These are phyloP conservation scores for Agaricus subrufescens DNA, from an alignment of 768 basidiomycete species.

Conservation along the genomic window DNA sequence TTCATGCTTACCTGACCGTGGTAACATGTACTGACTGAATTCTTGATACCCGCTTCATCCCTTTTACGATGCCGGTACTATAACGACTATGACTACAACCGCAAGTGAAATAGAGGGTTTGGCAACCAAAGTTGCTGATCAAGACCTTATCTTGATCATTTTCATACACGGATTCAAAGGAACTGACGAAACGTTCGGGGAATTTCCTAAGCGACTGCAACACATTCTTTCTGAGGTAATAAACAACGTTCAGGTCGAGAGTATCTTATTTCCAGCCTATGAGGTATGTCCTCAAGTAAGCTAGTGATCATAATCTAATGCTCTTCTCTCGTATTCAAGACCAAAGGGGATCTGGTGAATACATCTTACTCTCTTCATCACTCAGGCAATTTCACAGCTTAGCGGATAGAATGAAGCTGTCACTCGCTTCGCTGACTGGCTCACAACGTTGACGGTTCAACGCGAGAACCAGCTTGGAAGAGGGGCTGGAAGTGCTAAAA, in stretches of 20 bases:
- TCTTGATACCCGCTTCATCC: background rate
- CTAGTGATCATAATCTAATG: conserved; percentile 1
- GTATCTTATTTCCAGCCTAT: conserved; percentile 83
- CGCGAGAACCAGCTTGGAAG: conserved; percentile 71
- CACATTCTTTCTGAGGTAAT: conserved; percentile 72
- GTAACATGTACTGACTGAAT: background rate
- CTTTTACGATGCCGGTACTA: background rate
- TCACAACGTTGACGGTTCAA: conserved; percentile 83
- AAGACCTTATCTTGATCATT: conserved; percentile 58
- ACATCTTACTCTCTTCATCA: background rate
- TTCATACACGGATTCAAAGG: conserved; percentile 78
- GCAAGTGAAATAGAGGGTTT: background rate
- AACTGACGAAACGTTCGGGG: conserved; percentile 63
- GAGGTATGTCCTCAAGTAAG: conserved; percentile 48
- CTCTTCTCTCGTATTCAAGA: conserved; percentile 36
- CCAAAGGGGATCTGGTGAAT: conserved; percentile 85
- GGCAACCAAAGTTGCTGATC: conserved; percentile 17
- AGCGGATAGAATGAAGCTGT: conserved; percentile 55
- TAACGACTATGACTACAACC: background rate
- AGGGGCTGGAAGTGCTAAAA: conserved; percentile 75
- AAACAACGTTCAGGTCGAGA: conserved; percentile 55
- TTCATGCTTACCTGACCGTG: too few species aligned
- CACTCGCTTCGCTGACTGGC: conserved; percentile 86
- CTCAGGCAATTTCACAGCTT: background rate
- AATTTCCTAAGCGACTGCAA: conserved; percentile 75